Evolutionary conservation across 495 filamentous ascomycete genomes (phyloP).

Genomic region (Neurospora pannonica): DNA sequence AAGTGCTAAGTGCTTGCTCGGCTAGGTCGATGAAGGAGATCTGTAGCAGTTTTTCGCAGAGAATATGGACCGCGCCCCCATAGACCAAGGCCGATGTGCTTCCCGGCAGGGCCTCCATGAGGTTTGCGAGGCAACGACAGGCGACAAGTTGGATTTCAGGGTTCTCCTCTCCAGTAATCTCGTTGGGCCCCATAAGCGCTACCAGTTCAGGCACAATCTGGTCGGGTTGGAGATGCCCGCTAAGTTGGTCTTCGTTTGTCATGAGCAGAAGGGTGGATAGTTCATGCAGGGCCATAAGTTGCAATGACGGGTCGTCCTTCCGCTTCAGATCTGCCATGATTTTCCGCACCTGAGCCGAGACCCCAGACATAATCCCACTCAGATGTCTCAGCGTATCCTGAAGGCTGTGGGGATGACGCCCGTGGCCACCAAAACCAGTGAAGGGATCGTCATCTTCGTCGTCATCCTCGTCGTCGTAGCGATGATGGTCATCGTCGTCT

Average conservation of each 20-base stretch:
- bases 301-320: slow-evolving; percentile 80
- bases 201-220: slow-evolving; percentile 93
- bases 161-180: slow-evolving; percentile 77
- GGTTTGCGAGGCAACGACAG: slow-evolving; percentile 89
- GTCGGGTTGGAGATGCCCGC: slow-evolving; percentile 91
- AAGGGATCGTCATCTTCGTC: slow-evolving; percentile 79
- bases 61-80: slow-evolving; percentile 83
- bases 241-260: slow-evolving; percentile 93
- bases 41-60: slow-evolving; percentile 89
- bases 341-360: slow-evolving; percentile 69
- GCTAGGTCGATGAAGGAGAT: slow-evolving; percentile 95
- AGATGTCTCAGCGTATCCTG: slow-evolving; percentile 76
- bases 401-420: slow-evolving; percentile 52
- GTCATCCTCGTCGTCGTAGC: slow-evolving; percentile 29
- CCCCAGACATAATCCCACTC: slow-evolving; percentile 82
- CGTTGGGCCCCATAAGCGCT: slow-evolving; percentile 79
- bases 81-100: slow-evolving; percentile 95
- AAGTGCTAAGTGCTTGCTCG: slow-evolving; percentile 90
- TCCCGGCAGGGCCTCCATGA: slow-evolving; percentile 93
- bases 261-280: slow-evolving; percentile 88
- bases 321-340: slow-evolving; percentile 75
- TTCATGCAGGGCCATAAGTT: slow-evolving; percentile 87
- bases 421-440: slow-evolving; percentile 56
- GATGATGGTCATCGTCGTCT: slow-evolving; percentile 46
- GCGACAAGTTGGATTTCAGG: slow-evolving; percentile 97